A percentile compares a stretch with the other conserved stretches of the same genome.
Conservation (phyloP, 1,284 basidiomycete genomes). For the Trametes pubescens region DNA sequence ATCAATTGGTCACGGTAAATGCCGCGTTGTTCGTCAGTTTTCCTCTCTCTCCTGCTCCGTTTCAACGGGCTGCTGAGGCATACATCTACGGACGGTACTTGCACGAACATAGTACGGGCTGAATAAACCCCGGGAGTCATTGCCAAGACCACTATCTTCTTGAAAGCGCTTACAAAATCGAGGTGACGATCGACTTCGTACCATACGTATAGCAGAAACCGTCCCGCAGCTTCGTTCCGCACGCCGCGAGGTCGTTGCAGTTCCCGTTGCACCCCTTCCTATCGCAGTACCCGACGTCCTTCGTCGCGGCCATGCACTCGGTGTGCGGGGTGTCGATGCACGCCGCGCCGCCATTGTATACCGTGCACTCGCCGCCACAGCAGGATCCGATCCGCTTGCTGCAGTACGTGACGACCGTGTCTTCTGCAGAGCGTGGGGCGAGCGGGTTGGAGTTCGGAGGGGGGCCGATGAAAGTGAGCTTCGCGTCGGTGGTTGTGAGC, state of each 20-base stretch:
- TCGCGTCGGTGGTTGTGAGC: constrained; percentile 5
- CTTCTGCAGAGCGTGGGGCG: background rate
- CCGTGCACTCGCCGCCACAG: constrained; percentile 5
- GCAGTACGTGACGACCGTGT: constrained; percentile 7
- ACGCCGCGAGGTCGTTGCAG: constrained; percentile 4
- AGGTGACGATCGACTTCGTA: constrained; percentile 8
- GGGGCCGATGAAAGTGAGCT: constrained; percentile 8
- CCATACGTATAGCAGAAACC: constrained; percentile 5
- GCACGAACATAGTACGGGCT: no score
- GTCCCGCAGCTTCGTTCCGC: background rate
- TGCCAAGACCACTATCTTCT: no score
- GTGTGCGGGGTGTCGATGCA: constrained; percentile 1
- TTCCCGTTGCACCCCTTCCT: constrained; percentile 2
- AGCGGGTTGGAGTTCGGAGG: background rate
- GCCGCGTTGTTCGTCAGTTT: no score
- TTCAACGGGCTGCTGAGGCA: no score
- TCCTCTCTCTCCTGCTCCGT: no score
- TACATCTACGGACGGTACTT: no score
- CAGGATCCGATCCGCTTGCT: background rate
- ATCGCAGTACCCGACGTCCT: constrained; percentile 12
- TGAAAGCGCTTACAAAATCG: background rate
- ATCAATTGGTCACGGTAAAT: no score
- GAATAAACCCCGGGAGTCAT: no score
- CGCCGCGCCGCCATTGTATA: constrained; percentile 8
- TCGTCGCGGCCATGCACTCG: constrained; percentile 4